Evolutionary conservation across 768 basidiomycete species (phyloP), one percentile per base, ranked within the genome.

Genomic region (Leccinellum luteum): DNA sequence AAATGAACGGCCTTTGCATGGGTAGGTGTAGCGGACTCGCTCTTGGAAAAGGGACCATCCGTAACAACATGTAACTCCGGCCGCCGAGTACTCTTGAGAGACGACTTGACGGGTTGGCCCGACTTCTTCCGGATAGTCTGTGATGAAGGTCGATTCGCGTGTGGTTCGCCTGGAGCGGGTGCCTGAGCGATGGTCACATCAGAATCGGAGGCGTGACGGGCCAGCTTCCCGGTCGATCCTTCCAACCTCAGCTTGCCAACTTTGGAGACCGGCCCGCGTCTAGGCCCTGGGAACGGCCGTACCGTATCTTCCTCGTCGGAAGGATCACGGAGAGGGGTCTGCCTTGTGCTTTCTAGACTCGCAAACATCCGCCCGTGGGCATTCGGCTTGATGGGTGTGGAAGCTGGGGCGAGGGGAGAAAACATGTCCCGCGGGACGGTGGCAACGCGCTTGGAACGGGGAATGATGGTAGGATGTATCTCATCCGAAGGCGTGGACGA

Each of bases 51-150:
- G 44, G 66, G 61, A 31, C 76, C 74, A 49, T 73, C 67, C 25
- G 84, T 83, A 64, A 85, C 69, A 51, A 88, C 79, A 2, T 81
- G 77, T 14, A 88, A 71, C 49, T 75, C 76, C 53, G 80, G 69
- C 51, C 86, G 80, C 56, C 81, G 78, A 25, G 85, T 79, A 13
- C 83, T 77, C 75, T 97, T 98, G 62, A 98, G 81, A 3, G 94
- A 93, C 3, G 93, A 86, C 72, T 93, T 94, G 67, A 98, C 85
- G 5, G 91, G 85, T 74, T 97, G 91, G 35, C 96, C 95, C 14
- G 92, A 92, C 75, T 97, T 98, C 74, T 98, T 98, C 59, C 94
- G 85, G 32, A 92, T 77, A 76, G 52, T 78, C 75, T 19, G 81
- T 68, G 58, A 31, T 1, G 50, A n/a, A n/a, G n/a, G 21, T 23